phyloP scores from a whole-genome alignment of 2,329 filamentous ascomycete genomes.

The Ceratocystis colombiana region DNA sequence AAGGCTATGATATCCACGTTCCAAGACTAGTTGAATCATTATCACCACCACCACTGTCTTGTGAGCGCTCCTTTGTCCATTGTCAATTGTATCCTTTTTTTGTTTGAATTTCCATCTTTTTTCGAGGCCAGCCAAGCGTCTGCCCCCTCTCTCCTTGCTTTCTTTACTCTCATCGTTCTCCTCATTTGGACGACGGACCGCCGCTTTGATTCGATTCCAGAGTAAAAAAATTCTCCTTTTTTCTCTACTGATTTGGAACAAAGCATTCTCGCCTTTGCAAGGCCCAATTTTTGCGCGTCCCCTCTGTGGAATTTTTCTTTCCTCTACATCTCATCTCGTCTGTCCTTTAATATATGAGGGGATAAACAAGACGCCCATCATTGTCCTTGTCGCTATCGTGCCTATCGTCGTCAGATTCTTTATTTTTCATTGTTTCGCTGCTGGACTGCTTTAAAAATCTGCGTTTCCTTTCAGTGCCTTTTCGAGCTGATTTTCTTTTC shows the following conservation, averaged over 20 bases:
- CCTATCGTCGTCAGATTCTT: neutral
- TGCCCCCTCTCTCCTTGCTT: slow-evolving; percentile 8
- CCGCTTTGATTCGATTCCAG: slow-evolving; percentile 14
- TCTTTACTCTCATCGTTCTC: slow-evolving; percentile 3
- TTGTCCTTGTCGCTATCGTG: neutral
- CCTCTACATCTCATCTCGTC: neutral
- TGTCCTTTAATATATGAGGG: neutral
- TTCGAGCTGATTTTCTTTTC: slow-evolving; percentile 1
- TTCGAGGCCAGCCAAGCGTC: slow-evolving; percentile 7
- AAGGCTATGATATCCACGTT: neutral
- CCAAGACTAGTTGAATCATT: neutral
- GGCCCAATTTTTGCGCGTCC: neutral
- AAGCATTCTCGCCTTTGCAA: neutral
- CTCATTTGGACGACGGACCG: neutral
- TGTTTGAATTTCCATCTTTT: neutral
- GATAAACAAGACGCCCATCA: neutral
- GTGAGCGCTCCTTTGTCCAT: neutral
- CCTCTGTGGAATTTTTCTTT: neutral
- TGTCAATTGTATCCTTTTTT: too few species aligned
- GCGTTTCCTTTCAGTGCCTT: neutral
- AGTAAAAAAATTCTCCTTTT: neutral
- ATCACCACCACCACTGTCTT: neutral
- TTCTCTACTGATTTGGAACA: neutral
- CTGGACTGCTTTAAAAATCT: too few species aligned
- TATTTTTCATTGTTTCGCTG: neutral